Evolutionary conservation across 208 protist species (phyloP).

Genomic region (Ichthyophonus hoferi): DNA sequence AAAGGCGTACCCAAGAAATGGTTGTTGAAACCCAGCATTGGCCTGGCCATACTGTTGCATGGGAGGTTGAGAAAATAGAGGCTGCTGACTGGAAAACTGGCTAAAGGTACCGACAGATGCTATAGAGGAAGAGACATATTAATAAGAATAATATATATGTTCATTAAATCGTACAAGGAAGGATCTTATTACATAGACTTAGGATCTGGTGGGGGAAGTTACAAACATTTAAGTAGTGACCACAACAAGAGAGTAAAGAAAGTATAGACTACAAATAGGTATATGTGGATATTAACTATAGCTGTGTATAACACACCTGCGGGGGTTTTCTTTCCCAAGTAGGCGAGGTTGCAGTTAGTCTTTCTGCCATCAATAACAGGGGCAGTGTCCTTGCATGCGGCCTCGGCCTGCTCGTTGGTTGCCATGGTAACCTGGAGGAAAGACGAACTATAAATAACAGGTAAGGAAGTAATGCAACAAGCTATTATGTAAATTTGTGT

Average conservation of each 20-base stretch:
- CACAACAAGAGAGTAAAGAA: neutral
- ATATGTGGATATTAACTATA: too few species aligned
- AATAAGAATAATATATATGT: neutral
- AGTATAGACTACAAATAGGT: neutral
- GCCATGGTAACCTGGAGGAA: neutral
- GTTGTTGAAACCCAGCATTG: too few species aligned
- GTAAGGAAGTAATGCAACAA: too few species aligned
- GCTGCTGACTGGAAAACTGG: neutral
- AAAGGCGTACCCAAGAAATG: too few species aligned
- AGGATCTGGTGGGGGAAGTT: neutral
- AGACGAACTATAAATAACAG: too few species aligned
- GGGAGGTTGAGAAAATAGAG: neutral
- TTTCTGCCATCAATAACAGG: conserved; percentile 18
- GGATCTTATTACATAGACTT: neutral
- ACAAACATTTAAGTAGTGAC: neutral
- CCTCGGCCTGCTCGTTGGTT: neutral
- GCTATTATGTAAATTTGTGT: too few species aligned
- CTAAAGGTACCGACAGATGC: too few species aligned
- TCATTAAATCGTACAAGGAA: neutral
- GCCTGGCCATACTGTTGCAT: neutral
- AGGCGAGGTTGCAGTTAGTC: conserved; percentile 27
- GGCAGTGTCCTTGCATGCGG: neutral
- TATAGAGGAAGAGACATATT: neutral
- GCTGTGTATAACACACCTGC: too few species aligned
- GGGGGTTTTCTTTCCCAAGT: neutral